A percentile compares a stretch with the other conserved stretches of the same genome.
These are phyloP conservation scores for Jatropha podagrica DNA, from an alignment of 441 rosid genomes.

Conservation along the genomic window DNA sequence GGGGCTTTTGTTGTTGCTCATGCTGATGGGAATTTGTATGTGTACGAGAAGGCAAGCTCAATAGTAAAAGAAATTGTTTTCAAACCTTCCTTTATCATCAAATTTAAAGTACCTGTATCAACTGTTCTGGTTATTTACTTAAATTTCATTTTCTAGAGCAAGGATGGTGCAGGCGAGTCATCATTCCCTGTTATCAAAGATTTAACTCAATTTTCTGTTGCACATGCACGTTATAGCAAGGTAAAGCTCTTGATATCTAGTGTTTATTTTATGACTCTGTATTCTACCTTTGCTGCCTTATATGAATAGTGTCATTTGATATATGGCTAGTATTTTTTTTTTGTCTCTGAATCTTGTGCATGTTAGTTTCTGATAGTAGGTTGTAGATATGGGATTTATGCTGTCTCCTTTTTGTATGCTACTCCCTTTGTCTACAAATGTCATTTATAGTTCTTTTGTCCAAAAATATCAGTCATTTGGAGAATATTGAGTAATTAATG, in stretches of 20 bases:
- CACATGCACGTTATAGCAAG: constrained; percentile 93
- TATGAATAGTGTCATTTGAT: neutral
- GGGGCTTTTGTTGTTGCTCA: constrained; percentile 94
- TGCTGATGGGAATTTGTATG: constrained; percentile 89
- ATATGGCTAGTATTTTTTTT: neutral
- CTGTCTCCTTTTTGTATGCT: neutral
- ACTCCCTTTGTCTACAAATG: too few relatives aligned
- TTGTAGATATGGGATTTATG: neutral
- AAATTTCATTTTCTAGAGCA: constrained; percentile 40
- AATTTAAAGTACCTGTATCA: constrained; percentile 16
- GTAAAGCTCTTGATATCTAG: constrained; percentile 38
- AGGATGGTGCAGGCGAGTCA: constrained; percentile 89
- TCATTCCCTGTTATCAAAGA: constrained; percentile 90
- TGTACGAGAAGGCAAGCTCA: constrained; percentile 90
- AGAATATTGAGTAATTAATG: too few relatives aligned
- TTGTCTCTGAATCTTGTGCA: neutral
- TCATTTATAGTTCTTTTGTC: too few relatives aligned
- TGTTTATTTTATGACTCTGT: neutral
- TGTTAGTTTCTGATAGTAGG: neutral
- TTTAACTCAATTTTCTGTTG: constrained; percentile 81
- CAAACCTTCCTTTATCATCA: constrained; percentile 15
- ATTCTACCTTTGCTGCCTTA: neutral
- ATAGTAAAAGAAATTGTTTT: constrained; percentile 1
- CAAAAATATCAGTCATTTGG: too few relatives aligned
- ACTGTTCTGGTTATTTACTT: constrained; percentile 19